Percentiles rank a stretch among this genome's conserved stretches.
phyloP scores from a whole-genome alignment of 2,329 filamentous ascomycete genomes.

The Hymenotorrendiella dingleyae region DNA sequence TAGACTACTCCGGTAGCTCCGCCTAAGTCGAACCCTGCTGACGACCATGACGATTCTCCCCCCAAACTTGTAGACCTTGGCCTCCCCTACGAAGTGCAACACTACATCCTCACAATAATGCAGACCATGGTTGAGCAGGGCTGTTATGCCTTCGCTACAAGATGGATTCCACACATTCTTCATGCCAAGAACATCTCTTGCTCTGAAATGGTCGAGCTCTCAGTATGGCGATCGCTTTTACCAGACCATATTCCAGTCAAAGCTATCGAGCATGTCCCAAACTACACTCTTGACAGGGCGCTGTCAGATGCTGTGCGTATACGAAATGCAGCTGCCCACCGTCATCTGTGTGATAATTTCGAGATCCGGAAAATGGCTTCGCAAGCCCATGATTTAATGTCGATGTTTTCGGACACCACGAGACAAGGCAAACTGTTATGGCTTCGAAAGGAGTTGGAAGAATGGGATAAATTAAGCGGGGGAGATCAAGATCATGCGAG shows the following conservation, averaged over 20 bases:
- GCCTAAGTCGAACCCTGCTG: not conserved
- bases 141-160: conserved; percentile 27
- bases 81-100: conserved; percentile 32
- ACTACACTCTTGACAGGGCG: conserved; percentile 16
- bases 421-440: conserved; percentile 24
- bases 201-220: conserved; percentile 27
- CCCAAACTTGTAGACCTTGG: conserved; percentile 18
- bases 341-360: conserved; percentile 26
- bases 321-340: conserved; percentile 27
- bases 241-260: conserved; percentile 18
- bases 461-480: conserved; percentile 21
- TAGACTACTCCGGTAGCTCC: conserved; percentile 3
- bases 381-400: conserved; percentile 27
- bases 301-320: conserved; percentile 26
- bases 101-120: conserved; percentile 29
- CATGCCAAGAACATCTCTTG: conserved; percentile 24
- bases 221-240: conserved; percentile 24
- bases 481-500: conserved; percentile 17
- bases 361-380: conserved; percentile 24
- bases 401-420: conserved; percentile 24
- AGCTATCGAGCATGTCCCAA: conserved; percentile 15
- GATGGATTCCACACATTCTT: conserved; percentile 25
- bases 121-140: conserved; percentile 28
- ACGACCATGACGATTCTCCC: conserved; percentile 1
- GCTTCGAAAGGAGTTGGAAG: conserved; percentile 19